These are phyloP conservation scores for Emydomyces testavorans DNA, from an alignment of 2,329 filamentous ascomycete genomes.

Conservation along the genomic window DNA sequence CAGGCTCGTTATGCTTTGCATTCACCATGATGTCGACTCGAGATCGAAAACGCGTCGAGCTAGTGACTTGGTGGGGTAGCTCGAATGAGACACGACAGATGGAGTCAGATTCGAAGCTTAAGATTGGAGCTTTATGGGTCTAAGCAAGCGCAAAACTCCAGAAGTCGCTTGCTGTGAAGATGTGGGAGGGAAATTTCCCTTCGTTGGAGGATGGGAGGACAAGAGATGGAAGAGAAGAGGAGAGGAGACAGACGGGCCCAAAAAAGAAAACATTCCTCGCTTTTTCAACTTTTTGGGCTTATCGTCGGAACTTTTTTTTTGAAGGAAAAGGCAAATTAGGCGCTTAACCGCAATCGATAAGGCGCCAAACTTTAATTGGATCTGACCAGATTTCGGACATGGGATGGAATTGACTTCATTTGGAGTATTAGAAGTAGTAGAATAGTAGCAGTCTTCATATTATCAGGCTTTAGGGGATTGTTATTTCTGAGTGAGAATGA, in stretches of 20 bases:
- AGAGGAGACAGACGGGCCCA: constrained; percentile 1
- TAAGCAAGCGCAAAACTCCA: constrained; percentile 46
- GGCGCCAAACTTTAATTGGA: background rate
- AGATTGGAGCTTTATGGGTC: constrained; percentile 38
- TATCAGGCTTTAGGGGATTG: too few relatives aligned
- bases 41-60: background rate
- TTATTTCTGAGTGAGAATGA: too few relatives aligned
- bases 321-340: background rate
- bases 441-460: too few relatives aligned
- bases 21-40: constrained; percentile 4
- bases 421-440: too few relatives aligned
- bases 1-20: background rate
- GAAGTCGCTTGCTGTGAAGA: constrained; percentile 41
- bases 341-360: constrained; percentile 3
- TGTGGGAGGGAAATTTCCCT: constrained; percentile 6
- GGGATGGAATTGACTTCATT: too few relatives aligned
- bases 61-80: background rate
- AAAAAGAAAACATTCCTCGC: constrained; percentile 2
- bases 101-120: background rate
- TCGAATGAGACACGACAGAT: background rate
- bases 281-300: background rate
- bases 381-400: background rate
- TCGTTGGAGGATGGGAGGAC: constrained; percentile 7
- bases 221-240: constrained; percentile 13
- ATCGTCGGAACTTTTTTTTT: constrained; percentile 7